Percentiles rank a stretch among this genome's conserved stretches.
Evolutionary conservation across 345 rosid species (phyloP).

Genomic region (Bruguiera parviflora): DNA sequence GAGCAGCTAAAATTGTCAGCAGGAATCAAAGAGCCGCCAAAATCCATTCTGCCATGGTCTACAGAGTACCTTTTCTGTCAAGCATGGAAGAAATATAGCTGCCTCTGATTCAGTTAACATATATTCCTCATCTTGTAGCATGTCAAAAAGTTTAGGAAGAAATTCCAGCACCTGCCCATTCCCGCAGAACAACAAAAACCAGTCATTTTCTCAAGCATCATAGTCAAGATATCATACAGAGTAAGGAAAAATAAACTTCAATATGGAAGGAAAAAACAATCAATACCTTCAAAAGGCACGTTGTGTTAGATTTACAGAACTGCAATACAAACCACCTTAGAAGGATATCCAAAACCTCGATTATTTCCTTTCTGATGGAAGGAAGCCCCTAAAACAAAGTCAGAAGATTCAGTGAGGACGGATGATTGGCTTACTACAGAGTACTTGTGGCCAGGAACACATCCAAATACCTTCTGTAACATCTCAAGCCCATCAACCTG

Average conservation of each 20-base stretch:
- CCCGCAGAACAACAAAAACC: constrained; percentile 14
- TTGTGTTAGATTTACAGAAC: constrained; percentile 92
- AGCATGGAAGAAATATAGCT: constrained; percentile 94
- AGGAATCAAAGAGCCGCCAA: not conserved
- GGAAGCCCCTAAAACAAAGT: constrained; percentile 68
- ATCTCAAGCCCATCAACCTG: constrained; percentile 98
- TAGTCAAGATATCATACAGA: not conserved
- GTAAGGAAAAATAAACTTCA: not conserved
- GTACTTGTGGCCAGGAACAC: constrained; percentile 13
- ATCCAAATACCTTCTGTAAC: constrained; percentile 69
- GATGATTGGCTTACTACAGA: not conserved
- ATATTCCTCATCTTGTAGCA: constrained; percentile 71
- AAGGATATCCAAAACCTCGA: constrained; percentile 88
- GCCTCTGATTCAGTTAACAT: constrained; percentile 92
- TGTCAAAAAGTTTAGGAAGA: constrained; percentile 85
- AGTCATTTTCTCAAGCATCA: constrained; percentile 11
- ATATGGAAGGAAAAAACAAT: constrained; percentile 7
- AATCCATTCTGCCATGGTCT: constrained; percentile 1
- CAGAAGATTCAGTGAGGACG: constrained; percentile 5
- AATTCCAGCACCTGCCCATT: constrained; percentile 81
- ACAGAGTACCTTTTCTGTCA: constrained; percentile 72
- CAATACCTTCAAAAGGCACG: constrained; percentile 83
- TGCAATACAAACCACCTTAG: constrained; percentile 90
- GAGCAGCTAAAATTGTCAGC: not conserved
- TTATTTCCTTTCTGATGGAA: constrained; percentile 57